A percentile compares a stretch with the other conserved stretches of the same genome.
phyloP scores from a whole-genome alignment of 208 protist genomes.

The Porcisia hertigi region DNA sequence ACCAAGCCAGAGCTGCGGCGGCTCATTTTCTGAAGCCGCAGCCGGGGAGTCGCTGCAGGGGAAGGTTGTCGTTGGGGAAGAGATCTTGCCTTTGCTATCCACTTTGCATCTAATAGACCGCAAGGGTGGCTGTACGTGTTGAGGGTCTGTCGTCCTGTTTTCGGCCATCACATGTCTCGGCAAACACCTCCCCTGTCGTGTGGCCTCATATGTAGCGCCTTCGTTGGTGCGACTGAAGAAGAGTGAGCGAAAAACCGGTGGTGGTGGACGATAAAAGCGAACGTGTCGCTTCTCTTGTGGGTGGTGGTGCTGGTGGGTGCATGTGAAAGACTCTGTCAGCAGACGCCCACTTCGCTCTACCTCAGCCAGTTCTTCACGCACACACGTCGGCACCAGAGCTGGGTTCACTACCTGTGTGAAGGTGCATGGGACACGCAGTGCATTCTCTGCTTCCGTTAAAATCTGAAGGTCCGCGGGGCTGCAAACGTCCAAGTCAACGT shows the following conservation, averaged over 20 bases:
- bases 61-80: background rate
- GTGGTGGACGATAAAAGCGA: slow-evolving; percentile 24
- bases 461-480: slow-evolving; percentile 26
- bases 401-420: slow-evolving; percentile 77
- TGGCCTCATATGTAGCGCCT: background rate
- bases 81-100: background rate
- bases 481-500: slow-evolving; percentile 30
- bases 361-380: slow-evolving; percentile 54
- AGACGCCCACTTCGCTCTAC: slow-evolving; percentile 33
- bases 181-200: background rate
- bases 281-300: background rate
- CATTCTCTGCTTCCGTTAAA: slow-evolving; percentile 34
- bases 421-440: slow-evolving; percentile 59
- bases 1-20: background rate
- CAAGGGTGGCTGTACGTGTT: background rate
- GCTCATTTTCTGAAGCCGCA: background rate
- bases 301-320: background rate
- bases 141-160: background rate
- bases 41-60: background rate
- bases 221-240: background rate
- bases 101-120: background rate
- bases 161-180: background rate
- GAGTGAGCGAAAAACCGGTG: slow-evolving; percentile 23
- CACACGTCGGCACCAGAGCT: slow-evolving; percentile 39
- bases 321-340: slow-evolving; percentile 2